These are phyloP conservation scores for Penicillium sp. DNA, from an alignment of 2,329 filamentous ascomycete genomes.

Conservation along the genomic window DNA sequence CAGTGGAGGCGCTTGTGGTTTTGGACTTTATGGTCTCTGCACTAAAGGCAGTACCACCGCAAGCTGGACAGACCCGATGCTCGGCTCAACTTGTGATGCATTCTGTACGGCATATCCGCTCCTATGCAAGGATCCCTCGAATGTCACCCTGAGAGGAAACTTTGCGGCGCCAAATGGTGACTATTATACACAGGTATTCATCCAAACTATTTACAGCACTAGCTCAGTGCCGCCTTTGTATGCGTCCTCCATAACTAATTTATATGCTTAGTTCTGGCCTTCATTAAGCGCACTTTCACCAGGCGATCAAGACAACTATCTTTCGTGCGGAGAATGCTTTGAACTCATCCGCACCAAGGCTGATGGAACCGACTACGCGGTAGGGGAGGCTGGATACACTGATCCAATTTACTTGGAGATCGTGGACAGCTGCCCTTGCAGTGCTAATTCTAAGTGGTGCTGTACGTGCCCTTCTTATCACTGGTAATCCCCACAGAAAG, in stretches of 20 bases:
- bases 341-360: slow-evolving; percentile 9
- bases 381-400: slow-evolving; percentile 3
- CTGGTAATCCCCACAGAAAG: not conserved
- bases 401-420: slow-evolving; percentile 7
- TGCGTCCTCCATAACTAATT: not conserved
- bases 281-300: not conserved
- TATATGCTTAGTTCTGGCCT: slow-evolving; percentile 1
- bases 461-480: not conserved
- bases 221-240: not conserved
- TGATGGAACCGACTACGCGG: slow-evolving; percentile 6
- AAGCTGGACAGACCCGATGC: slow-evolving; percentile 10
- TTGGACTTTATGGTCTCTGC: slow-evolving; percentile 8
- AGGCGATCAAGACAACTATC: slow-evolving; percentile 5
- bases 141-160: slow-evolving; percentile 7
- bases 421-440: slow-evolving; percentile 8
- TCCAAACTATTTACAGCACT: no score
- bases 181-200: slow-evolving; percentile 9
- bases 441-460: slow-evolving; percentile 11
- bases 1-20: slow-evolving; percentile 7
- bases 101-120: slow-evolving; percentile 11
- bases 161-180: slow-evolving; percentile 10
- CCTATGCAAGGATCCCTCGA: slow-evolving; percentile 3
- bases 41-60: slow-evolving; percentile 7
- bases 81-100: slow-evolving; percentile 9
- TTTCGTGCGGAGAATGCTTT: slow-evolving; percentile 10